These are phyloP conservation scores for Auricularia sp. DNA, from an alignment of 768 basidiomycete genomes.

Conservation along the genomic window DNA sequence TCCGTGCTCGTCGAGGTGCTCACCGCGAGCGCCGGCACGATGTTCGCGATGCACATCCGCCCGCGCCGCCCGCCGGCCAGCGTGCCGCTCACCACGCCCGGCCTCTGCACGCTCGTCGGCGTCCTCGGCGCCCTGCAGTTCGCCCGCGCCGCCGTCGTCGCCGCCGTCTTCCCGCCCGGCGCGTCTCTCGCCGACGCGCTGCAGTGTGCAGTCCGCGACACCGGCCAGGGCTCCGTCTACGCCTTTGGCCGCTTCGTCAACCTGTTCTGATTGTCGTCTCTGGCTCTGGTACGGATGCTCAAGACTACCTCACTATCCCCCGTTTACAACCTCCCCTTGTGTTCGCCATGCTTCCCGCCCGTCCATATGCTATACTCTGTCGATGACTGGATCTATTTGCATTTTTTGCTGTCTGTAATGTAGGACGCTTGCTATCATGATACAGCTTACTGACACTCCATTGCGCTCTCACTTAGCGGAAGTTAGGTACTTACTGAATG, in stretches of 20 bases:
- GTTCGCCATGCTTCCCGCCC: no score
- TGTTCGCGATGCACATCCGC: conserved; percentile 1
- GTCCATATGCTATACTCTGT: no score
- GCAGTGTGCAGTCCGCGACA: background rate
- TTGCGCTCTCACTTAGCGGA: no score
- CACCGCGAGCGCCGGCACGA: background rate
- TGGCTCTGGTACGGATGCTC: no score
- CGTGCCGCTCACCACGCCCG: background rate
- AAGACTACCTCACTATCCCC: no score
- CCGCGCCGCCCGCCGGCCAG: background rate
- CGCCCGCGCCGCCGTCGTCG: background rate
- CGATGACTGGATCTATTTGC: no score
- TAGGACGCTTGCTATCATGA: no score
- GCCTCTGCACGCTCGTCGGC: background rate
- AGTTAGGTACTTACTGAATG: no score
- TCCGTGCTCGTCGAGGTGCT: background rate
- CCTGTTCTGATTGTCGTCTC: background rate
- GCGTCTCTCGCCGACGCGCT: background rate
- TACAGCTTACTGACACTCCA: no score
- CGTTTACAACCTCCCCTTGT: no score
- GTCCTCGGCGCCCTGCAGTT: background rate
- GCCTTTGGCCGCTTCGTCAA: background rate
- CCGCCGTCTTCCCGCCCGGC: background rate
- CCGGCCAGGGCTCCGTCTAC: background rate
- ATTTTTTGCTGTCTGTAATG: no score